Conservation (phyloP, 140 eudicot species). For the Oenanthe javanica region DNA sequence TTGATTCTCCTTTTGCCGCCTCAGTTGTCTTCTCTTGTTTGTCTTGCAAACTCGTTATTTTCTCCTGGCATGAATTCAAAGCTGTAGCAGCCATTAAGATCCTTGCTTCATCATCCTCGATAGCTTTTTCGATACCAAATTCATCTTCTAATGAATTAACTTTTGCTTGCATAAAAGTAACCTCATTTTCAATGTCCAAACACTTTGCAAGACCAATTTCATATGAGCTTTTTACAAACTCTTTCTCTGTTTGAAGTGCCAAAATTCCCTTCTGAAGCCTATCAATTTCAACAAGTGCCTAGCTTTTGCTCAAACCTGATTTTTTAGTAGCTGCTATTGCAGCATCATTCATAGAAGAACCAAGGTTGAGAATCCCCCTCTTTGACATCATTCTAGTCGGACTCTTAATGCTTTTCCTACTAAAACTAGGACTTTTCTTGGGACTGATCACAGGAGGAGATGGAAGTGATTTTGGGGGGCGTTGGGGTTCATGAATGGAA, state of each 20-base stretch:
- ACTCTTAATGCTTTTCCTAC: slow-evolving; percentile 23
- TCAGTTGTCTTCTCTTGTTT: slow-evolving; percentile 27
- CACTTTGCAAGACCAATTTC: slow-evolving; percentile 45
- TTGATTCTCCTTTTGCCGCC: slow-evolving; percentile 40
- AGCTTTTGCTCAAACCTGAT: slow-evolving; percentile 46
- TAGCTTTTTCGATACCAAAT: slow-evolving; percentile 35
- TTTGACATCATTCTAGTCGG: slow-evolving; percentile 45
- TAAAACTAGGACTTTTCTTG: slow-evolving; percentile 6
- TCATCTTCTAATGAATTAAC: slow-evolving; percentile 64
- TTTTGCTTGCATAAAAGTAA: slow-evolving; percentile 47
- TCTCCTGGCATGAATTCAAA: slow-evolving; percentile 48
- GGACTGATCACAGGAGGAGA: slow-evolving; percentile 23
- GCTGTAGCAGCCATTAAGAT: slow-evolving; percentile 52
- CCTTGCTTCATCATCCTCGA: slow-evolving; percentile 66
- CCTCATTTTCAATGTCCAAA: slow-evolving; percentile 49
- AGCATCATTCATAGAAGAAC: slow-evolving; percentile 13
- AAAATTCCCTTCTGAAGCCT: slow-evolving; percentile 66
- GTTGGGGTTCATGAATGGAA: slow-evolving; percentile 13
- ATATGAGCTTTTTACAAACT: slow-evolving; percentile 62
- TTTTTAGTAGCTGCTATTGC: slow-evolving; percentile 12
- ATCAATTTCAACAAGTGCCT: slow-evolving; percentile 51
- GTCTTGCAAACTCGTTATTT: slow-evolving; percentile 32
- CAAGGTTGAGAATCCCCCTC: slow-evolving; percentile 41
- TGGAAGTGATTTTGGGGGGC: slow-evolving; percentile 17
- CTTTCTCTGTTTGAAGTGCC: slow-evolving; percentile 63